Base-by-base conservation (phyloP, 176 grass and related monocot species). In the Tillandsia leiboldiana region DNA sequence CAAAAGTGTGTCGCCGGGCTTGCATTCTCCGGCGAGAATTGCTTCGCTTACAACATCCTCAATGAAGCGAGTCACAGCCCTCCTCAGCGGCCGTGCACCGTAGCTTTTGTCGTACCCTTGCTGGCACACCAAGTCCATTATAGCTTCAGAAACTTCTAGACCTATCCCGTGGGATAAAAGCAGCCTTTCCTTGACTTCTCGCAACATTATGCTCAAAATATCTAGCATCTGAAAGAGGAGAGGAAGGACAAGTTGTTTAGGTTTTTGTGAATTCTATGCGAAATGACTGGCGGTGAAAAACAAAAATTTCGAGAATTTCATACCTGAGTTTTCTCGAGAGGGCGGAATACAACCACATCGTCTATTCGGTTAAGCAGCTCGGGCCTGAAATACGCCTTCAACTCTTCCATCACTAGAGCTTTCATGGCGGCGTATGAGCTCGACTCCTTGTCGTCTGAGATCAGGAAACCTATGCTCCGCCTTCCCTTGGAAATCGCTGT, bases 341-440 rank as follows among this genome's bases (percentile, higher is more conserved):
- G 80, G 70, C 82, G 90, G 84, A 99, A 94, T 33, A 99, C 82
- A 63, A 99, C 90, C 79, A 90, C 83, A 82, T 99, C 95, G 65
- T 99, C 95, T 12, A 99, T 85, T 82, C 95, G 87, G 63, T 99
- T 99, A 64, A 99, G 90, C 70, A 99, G 75, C 75, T 93, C 95
- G 10, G 95, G 95, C n/a, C 84, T 77, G 84, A 99, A 99, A 87
- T 83, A 94, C 42, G 75, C 80, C 70, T 93, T 93, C 54, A 99
- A 68, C 67, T 99, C 90, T 77, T 99, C 90, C 72, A 76, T 82
- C 8, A 93, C 90, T 48, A 90, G 58, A 8, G 90, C 77, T 86
- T 99, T 94, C 86, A 99, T 90, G 49, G 82, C 82, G 10, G 74
- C 48, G 49, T 94, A 99, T 2, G 87, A 78, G 57, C 70, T 88